Base-by-base conservation (phyloP, 495 filamentous ascomycete genomes). In the Penicillium parvum region DNA sequence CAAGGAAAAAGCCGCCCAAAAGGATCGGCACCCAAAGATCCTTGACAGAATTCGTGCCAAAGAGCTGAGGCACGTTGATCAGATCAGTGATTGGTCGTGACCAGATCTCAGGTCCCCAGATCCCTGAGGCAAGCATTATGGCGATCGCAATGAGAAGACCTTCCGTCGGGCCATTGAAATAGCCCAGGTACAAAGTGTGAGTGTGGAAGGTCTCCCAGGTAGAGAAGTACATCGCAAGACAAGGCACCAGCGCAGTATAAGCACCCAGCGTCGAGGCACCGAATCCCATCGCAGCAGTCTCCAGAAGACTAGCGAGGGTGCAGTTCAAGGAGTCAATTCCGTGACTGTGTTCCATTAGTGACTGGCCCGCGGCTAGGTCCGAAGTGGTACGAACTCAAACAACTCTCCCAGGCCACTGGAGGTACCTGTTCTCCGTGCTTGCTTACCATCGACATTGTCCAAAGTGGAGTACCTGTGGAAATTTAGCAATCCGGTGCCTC, bases 151-250 rank as follows among this genome's bases (percentile, higher is more conserved):
- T 79, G 32, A 97, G 78, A 20, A 99, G 78, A 22, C 94, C 94
- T 66, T 99, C 92, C 52, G 90, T 98, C 3, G 92, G 92, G 1
- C 94, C 94, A 62, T 98, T 98, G 75, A 97, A 83, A 64, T 94
- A 90, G 23, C 92, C 92, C 3, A 98, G 83, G 61, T 97, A 98
- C 2, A 98, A 72, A 0, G 95, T 97, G 64, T 98, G 92, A 1
- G 92, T 96, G 65, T 98, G 92, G 63, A 95, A 98, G 2, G 92
- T 98, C 64, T 98, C 92, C 92, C 92, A 98, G 6, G 92, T 98
- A 4, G 90, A 96, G 70, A 97, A 96, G 73, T 95, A 97, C 92
- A 98, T 98, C 16, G 92, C 87, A 7, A 98, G 69, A 50, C 88
- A 94, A 2, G 92, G 94, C 39, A 90, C 78, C 26, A 97, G 67